Base-by-base conservation (phyloP, 1,284 basidiomycete species). In the Rhodotorula sp. region DNA sequence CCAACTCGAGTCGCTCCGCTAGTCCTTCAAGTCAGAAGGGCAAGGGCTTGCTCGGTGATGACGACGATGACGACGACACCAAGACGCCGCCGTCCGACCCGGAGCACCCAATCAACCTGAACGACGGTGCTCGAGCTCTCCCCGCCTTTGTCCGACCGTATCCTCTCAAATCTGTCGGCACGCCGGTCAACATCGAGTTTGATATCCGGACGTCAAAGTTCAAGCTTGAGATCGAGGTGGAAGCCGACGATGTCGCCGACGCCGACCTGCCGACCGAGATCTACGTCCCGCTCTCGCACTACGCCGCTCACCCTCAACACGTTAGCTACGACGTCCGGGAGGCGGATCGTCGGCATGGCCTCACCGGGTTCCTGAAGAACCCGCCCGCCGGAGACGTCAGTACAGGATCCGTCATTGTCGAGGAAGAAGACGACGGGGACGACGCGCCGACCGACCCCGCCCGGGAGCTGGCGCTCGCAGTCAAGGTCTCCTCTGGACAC, bases 121-220 rank as follows among this genome's bases (percentile, higher is more conserved):
- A 78, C 75, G 64, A 80, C 80, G 94, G 94, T 18, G 71, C 77
- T 2, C 69, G 94, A 23, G 93, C 93, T 0, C 84, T 89, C 26
- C 86, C 87, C 26, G 92, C 93, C 0, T 93, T 95, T 81, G 86
- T 86, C 67, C 84, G 94, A 2, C 93, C 94, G 0, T 94, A 86
- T 81, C 92, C 93, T 0, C 82, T 85, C 14, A 89, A 87, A 19
- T 86, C 87, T 8, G 87, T 95, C 26, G 94, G 94, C 5, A 80
- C 81, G 21, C 79, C 78, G 12, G 64, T 64, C 49, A 72, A 76
- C n/a, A 86, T 94, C 71, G 85, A 87, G 70, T 95, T 97, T 77
- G 88, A 95, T 78, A 86, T 95, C 71, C 79, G 81, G 45, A 88
- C 88, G 75, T 87, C 89, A 1, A 81, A 82, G 48, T 90, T 93